Evolutionary conservation across 106 monocot genomes (phyloP).

Genomic region (Platanthera zijinensis): DNA sequence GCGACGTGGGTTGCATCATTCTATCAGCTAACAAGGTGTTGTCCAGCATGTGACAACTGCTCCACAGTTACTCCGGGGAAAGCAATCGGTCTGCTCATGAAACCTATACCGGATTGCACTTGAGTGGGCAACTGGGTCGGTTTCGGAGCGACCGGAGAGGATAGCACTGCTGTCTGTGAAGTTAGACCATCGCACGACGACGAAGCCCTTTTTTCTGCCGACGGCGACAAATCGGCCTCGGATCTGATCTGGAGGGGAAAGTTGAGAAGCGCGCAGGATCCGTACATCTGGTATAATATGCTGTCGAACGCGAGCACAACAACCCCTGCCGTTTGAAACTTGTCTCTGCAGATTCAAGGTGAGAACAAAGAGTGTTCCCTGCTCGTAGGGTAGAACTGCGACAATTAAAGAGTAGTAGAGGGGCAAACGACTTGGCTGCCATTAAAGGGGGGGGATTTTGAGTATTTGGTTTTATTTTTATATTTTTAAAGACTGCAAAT

Average conservation of each 20-base stretch:
- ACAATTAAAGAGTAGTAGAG: too few relatives aligned
- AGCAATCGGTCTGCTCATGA: too few relatives aligned
- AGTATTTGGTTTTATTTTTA: too few relatives aligned
- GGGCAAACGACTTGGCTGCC: too few relatives aligned
- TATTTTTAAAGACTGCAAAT: too few relatives aligned
- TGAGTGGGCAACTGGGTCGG: neutral
- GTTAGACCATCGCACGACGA: neutral
- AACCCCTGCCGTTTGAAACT: slow-evolving; percentile 25
- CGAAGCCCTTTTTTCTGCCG: neutral
- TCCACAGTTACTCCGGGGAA: neutral
- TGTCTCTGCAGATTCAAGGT: too few relatives aligned
- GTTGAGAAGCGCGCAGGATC: slow-evolving; percentile 12
- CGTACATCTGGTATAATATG: slow-evolving; percentile 15
- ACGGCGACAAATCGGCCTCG: neutral
- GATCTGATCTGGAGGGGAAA: slow-evolving; percentile 14
- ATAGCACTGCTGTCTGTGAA: neutral
- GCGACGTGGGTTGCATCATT: too few relatives aligned
- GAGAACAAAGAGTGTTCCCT: too few relatives aligned
- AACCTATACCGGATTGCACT: neutral
- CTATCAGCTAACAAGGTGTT: neutral
- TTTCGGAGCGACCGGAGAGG: neutral
- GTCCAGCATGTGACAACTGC: neutral
- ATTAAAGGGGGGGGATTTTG: too few relatives aligned
- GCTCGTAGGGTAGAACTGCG: too few relatives aligned
- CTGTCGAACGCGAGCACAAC: slow-evolving; percentile 21